These are phyloP conservation scores for Oryza coarctata DNA, from an alignment of 176 grass and related monocot genomes.

Conservation along the genomic window DNA sequence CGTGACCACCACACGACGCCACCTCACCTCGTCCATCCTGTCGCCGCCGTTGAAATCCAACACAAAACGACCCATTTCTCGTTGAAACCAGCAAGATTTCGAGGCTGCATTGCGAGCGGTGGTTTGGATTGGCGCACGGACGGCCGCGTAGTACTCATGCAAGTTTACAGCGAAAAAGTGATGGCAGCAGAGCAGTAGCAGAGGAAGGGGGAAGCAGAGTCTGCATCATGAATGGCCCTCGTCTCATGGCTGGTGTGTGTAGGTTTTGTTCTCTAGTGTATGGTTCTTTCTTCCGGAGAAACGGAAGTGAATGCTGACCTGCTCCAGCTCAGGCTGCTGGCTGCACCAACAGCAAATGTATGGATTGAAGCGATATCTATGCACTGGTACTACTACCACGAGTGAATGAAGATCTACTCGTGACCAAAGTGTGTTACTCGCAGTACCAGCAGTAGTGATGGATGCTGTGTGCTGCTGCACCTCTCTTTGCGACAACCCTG, in stretches of 20 bases:
- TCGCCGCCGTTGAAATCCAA: too few relatives aligned
- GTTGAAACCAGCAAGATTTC: too few relatives aligned
- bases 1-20: too few relatives aligned
- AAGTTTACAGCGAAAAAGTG: background rate
- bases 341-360: background rate
- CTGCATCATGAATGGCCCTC: background rate
- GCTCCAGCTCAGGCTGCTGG: background rate
- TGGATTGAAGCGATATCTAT: background rate
- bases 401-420: background rate
- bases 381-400: too few relatives aligned
- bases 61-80: too few relatives aligned
- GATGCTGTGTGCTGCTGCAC: too few relatives aligned
- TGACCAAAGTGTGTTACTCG: background rate
- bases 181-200: too few relatives aligned
- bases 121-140: too few relatives aligned
- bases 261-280: constrained; percentile 1
- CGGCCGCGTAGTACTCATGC: too few relatives aligned
- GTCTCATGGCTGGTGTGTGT: background rate
- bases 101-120: too few relatives aligned
- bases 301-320: background rate
- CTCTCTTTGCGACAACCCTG: constrained; percentile 11
- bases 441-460: background rate
- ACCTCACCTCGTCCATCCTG: too few relatives aligned
- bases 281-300: background rate
- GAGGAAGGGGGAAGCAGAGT: background rate